Conservation (phyloP, 2,329 filamentous ascomycete genomes). For the Apiospora rasikravindrae region DNA sequence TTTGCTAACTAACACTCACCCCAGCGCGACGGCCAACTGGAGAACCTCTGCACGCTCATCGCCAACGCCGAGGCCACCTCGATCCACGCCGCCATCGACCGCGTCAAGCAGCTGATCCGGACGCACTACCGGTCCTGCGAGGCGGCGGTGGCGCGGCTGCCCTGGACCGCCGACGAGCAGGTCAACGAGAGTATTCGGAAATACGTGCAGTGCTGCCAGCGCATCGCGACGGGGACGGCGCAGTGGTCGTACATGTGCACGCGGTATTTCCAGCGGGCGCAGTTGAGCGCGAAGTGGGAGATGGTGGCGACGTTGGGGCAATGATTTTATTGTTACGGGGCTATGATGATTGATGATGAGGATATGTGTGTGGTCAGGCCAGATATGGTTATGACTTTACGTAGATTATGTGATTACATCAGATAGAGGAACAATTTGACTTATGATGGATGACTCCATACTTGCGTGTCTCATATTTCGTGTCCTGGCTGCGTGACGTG, state of each 20-base stretch:
- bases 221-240: slow-evolving; percentile 35
- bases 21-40: slow-evolving; percentile 35
- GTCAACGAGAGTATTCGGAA: slow-evolving; percentile 34
- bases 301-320: neutral
- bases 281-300: neutral
- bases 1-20: neutral
- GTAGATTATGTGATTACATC: too few relatives aligned
- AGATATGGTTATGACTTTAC: too few relatives aligned
- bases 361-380: too few relatives aligned
- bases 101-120: slow-evolving; percentile 34
- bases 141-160: slow-evolving; percentile 34
- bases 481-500: too few relatives aligned
- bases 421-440: too few relatives aligned
- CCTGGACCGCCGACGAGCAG: slow-evolving; percentile 36
- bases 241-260: slow-evolving; percentile 15
- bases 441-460: neutral
- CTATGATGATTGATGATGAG: too few relatives aligned
- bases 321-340: too few relatives aligned
- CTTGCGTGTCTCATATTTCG: neutral
- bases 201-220: slow-evolving; percentile 34
- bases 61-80: slow-evolving; percentile 35
- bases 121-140: slow-evolving; percentile 36
- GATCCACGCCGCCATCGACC: slow-evolving; percentile 30
- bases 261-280: neutral
- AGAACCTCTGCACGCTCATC: slow-evolving; percentile 36